Conservation (phyloP, 331 rosid species). For the Quercus tomentella region DNA sequence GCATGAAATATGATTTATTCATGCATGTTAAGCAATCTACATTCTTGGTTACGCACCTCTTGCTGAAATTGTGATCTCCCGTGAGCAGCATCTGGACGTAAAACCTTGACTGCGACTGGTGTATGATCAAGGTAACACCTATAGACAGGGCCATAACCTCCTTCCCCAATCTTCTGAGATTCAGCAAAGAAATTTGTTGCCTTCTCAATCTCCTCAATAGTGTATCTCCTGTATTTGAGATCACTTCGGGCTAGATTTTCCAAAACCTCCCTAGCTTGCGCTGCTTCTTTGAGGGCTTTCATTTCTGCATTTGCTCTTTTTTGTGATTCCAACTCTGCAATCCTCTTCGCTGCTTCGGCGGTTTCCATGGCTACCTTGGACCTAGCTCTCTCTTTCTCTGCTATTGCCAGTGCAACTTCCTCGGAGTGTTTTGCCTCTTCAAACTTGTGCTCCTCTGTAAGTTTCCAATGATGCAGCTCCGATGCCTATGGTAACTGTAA, state of each 20-base stretch:
- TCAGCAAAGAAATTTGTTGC: constrained; percentile 61
- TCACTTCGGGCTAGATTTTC: constrained; percentile 54
- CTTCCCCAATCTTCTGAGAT: constrained; percentile 77
- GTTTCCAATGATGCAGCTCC: constrained; percentile 54
- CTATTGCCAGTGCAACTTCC: constrained; percentile 66
- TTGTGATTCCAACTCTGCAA: constrained; percentile 59
- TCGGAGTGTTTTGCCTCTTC: constrained; percentile 57
- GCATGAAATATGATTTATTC: constrained; percentile 12
- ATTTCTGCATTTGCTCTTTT: constrained; percentile 47
- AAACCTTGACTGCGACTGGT: constrained; percentile 76
- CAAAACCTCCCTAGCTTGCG: constrained; percentile 53
- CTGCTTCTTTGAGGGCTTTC: constrained; percentile 59
- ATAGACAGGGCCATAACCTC: constrained; percentile 86
- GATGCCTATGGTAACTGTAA: constrained; percentile 33
- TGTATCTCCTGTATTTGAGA: constrained; percentile 59
- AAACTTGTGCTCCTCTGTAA: constrained; percentile 56
- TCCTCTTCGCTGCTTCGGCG: constrained; percentile 70
- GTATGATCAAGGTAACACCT: constrained; percentile 76
- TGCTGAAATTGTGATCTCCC: constrained; percentile 85
- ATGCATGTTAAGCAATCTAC: background rate
- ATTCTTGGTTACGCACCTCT: constrained; percentile 56
- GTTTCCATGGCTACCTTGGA: constrained; percentile 66
- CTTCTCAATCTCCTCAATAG: constrained; percentile 64
- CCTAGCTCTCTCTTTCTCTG: constrained; percentile 72
- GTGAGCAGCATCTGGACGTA: constrained; percentile 85